phyloP scores from a whole-genome alignment of 192 early-diverging fungal genomes.

The Thamnidium elegans region DNA sequence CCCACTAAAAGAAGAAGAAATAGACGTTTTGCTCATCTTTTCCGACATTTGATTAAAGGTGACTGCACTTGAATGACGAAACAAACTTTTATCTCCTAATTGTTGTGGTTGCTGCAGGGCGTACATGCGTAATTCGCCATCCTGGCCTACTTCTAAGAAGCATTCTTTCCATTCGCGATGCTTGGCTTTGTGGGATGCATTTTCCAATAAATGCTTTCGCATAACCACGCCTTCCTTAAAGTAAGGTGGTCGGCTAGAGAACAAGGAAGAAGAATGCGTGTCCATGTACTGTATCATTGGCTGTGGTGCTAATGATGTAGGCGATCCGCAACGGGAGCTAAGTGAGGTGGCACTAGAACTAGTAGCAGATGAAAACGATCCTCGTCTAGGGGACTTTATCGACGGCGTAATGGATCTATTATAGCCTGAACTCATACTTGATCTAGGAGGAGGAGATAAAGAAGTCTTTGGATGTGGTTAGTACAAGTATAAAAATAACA shows the following conservation, averaged over 20 bases:
- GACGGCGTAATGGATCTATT: background rate
- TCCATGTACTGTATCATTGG: slow-evolving; percentile 9
- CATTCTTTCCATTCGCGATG: slow-evolving; percentile 82
- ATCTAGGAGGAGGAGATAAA: background rate
- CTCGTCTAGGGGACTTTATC: slow-evolving; percentile 5
- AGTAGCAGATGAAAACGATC: slow-evolving; percentile 16
- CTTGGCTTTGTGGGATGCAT: slow-evolving; percentile 68
- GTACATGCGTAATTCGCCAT: slow-evolving; percentile 68
- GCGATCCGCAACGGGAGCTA: slow-evolving; percentile 5
- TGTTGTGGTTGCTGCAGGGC: slow-evolving; percentile 56
- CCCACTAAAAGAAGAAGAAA: slow-evolving; percentile 9
- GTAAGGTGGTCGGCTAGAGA: slow-evolving; percentile 28
- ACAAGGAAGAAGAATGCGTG: background rate
- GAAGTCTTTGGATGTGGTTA: too few species aligned
- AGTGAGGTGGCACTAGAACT: slow-evolving; percentile 7
- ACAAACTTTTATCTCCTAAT: slow-evolving; percentile 34
- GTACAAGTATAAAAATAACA: too few species aligned
- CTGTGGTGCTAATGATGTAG: background rate
- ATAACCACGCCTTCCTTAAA: slow-evolving; percentile 71
- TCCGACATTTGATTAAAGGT: background rate
- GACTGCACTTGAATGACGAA: slow-evolving; percentile 15
- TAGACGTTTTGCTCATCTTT: background rate
- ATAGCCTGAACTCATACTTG: background rate
- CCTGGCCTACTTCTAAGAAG: slow-evolving; percentile 69
- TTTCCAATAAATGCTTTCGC: slow-evolving; percentile 82